These are phyloP conservation scores for Eucalyptus albens DNA, from an alignment of 345 rosid species.

Conservation along the genomic window DNA sequence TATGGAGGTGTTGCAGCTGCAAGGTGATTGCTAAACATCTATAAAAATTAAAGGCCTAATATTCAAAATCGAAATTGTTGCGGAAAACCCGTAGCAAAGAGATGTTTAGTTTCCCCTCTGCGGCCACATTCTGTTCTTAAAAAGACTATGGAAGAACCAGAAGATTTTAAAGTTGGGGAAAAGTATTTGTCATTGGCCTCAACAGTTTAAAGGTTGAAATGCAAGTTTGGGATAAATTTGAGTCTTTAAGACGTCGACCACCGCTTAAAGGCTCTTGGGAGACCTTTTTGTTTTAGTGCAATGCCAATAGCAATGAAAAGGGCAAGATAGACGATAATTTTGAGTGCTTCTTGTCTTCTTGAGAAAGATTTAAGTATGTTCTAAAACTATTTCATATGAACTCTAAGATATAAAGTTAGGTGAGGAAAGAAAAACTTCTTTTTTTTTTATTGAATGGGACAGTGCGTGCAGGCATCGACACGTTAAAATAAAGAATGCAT, in stretches of 20 bases:
- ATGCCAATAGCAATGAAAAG: neutral
- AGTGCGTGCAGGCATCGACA: accelerated
- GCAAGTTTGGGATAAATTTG: neutral
- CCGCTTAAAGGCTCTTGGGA: neutral
- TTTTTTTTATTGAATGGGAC: accelerated
- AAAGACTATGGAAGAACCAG: neutral
- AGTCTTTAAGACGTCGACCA: neutral
- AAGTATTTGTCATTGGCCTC: neutral
- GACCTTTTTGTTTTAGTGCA: neutral
- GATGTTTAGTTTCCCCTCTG: neutral
- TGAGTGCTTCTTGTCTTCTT: neutral
- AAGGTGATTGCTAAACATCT: neutral
- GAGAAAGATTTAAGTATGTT: neutral
- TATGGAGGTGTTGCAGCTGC: neutral
- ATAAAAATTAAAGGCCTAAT: neutral
- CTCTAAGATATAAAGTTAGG: too few relatives aligned
- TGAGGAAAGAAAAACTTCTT: accelerated
- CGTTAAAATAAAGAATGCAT: too few relatives aligned
- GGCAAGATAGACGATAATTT: neutral
- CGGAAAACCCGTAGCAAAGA: neutral
- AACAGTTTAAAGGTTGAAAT: neutral
- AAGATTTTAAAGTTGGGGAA: neutral
- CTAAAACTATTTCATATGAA: accelerated
- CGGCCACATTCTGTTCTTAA: neutral
- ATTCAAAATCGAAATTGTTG: neutral